Evolutionary conservation across 768 basidiomycete genomes (phyloP).

Genomic region (Boletus eberwhitei): DNA sequence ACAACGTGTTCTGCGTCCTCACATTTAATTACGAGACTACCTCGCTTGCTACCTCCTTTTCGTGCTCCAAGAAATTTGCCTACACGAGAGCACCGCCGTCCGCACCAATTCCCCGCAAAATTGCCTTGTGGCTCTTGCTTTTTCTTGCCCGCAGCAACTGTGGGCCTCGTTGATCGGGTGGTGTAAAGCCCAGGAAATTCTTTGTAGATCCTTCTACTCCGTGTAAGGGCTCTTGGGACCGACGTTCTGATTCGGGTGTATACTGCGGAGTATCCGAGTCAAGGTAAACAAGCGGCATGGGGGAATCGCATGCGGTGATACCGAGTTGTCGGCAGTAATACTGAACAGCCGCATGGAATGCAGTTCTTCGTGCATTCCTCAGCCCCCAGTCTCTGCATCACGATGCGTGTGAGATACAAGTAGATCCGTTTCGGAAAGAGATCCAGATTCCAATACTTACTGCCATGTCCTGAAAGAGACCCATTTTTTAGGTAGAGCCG

Average conservation of each 20-base stretch:
- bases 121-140: constrained; percentile 35
- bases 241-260: constrained; percentile 1
- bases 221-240: constrained; percentile 4
- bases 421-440: background rate
- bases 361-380: constrained; percentile 59
- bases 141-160: constrained; percentile 27
- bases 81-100: constrained; percentile 14
- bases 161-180: constrained; percentile 18
- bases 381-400: constrained; percentile 55
- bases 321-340: constrained; percentile 68
- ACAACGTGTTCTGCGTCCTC: constrained; percentile 12
- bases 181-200: constrained; percentile 29
- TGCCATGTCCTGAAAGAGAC: constrained; percentile 31
- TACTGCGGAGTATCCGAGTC: constrained; percentile 20
- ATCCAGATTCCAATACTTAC: constrained; percentile 19
- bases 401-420: constrained; percentile 2
- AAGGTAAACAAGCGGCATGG: constrained; percentile 56
- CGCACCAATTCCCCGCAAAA: constrained; percentile 30
- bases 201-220: constrained; percentile 12
- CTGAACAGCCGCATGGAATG: constrained; percentile 77
- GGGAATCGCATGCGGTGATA: constrained; percentile 57
- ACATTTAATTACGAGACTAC: background rate
- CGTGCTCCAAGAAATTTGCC: constrained; percentile 4
- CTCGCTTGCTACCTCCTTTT: background rate
- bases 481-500: constrained; percentile 1